A percentile compares a stretch with the other conserved stretches of the same genome.
Conservation (phyloP, 75 land plant species). For the Adiantum capillusveneris region DNA sequence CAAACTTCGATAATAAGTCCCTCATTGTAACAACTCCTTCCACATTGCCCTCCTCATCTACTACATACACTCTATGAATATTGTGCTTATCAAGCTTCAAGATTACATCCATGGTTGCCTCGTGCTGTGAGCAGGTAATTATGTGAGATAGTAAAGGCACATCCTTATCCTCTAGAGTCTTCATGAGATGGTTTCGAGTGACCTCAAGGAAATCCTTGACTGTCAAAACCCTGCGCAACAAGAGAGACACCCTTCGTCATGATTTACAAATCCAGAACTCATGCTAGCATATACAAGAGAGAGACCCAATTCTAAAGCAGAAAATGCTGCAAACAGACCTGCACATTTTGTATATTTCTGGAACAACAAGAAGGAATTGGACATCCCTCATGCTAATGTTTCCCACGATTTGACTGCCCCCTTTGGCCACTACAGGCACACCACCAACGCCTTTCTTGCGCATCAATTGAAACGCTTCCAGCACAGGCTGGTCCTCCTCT, state of each 20-base stretch:
- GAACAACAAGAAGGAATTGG: slow-evolving; percentile 62
- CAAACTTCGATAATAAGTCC: slow-evolving; percentile 85
- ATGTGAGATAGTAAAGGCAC: slow-evolving; percentile 35
- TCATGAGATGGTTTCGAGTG: slow-evolving; percentile 35
- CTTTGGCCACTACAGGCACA: slow-evolving; percentile 53
- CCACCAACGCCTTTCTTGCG: slow-evolving; percentile 68
- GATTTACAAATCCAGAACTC: too few species aligned
- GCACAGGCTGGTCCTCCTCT: slow-evolving; percentile 60
- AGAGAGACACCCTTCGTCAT: too few species aligned
- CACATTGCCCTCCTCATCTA: slow-evolving; percentile 44
- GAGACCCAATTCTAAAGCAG: background rate
- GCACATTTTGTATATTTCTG: slow-evolving; percentile 63
- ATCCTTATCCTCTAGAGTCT: slow-evolving; percentile 17
- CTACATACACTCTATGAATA: slow-evolving; percentile 76
- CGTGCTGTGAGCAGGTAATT: slow-evolving; percentile 35
- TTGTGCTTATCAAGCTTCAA: slow-evolving; percentile 43
- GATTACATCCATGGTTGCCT: slow-evolving; percentile 41
- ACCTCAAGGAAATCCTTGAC: slow-evolving; percentile 58
- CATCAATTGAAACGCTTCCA: slow-evolving; percentile 76
- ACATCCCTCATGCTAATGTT: slow-evolving; percentile 83
- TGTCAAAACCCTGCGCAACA: slow-evolving; percentile 53
- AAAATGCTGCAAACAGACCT: slow-evolving; percentile 43
- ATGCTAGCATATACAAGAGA: background rate
- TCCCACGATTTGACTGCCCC: slow-evolving; percentile 48
- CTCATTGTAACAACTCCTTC: slow-evolving; percentile 79